Evolutionary conservation across 2,329 filamentous ascomycete genomes (phyloP), one percentile per base, ranked within the genome.

Genomic region (Calycina marina): DNA sequence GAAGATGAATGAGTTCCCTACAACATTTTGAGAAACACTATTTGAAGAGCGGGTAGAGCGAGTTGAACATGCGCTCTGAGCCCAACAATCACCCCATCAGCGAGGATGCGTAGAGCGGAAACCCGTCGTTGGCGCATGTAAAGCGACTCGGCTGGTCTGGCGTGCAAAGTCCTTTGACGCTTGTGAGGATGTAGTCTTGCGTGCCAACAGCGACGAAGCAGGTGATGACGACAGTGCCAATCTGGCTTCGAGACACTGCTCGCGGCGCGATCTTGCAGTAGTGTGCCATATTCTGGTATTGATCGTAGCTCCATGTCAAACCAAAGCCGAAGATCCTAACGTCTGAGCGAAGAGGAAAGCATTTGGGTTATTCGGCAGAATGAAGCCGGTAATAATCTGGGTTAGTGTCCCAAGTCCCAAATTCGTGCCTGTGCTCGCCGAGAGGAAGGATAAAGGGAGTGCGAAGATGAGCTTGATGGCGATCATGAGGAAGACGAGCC

Each of bases 1-100:
- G 50, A 36, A 59, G 61, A 16, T 56, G 34, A 12, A 61, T 13
- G 18, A 56, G 51, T 12, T 61, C 44, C 30, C 36, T 38, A 6
- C 48, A 37, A 9, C 59, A 59, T 22, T 62, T 56, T 14, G 60
- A 50, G 47, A 62, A 62, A 36, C 59, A 62, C 56, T 56, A 61
- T 41, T 58, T 57, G 32, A 62, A 50, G 15, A 61, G 42, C 3
- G 58, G 58, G 35, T 61, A 61, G 20, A 60, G 41, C 3, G 49
- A 46, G 34, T 55, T 53, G 43, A 62, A 62, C 53, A 61, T 57
- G 30, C 50, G 42, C 28, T 54, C 37, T 5, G 47, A 49, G 8
- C 55, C 55, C 4, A 57, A 45, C 1, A 55, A 44, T 3, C 55
- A 55, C 52, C 52, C 57, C 50, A 57, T 56, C 8, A 58, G 36